Evolutionary conservation across 1,139 yeast genomes (phyloP), one percentile per base, ranked within the genome.

Genomic region (Geotrichum aggregatum): DNA sequence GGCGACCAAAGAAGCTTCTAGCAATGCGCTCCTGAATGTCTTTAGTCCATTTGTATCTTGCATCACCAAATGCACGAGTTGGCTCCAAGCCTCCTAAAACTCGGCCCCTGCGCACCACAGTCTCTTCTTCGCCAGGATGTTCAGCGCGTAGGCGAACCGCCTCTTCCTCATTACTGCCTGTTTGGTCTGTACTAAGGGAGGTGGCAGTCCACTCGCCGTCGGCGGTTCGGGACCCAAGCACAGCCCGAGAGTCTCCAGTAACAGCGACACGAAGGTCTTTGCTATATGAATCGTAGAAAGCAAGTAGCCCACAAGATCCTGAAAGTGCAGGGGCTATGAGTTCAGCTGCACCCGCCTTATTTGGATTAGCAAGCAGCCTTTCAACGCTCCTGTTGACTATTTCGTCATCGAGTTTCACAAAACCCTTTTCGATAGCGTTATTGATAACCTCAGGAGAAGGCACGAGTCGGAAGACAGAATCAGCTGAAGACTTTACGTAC

Each of bases 41-140:
- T 30, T 87, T 84, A 28, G 88, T 76, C 75, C 87, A 75, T 66
- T 92, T 92, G 68, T 88, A 92, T 58, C 96, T 78, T 57, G 96
- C 95, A 69, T 92, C 99, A 45, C 99, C 98, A 74, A 92, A 94
- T 0, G 98, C 96, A 62, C 98, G 77, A 0, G 96, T 82, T 4
- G 99, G 98, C 68, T 94, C 98, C 58, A 92, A 76, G 13, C 91
- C 81, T 0, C 99, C 99, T 61, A 92, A 76, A 3, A 94, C 87
- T 60, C 98, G 79, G 4, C 98, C 98, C 21, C 69, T 59, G 58
- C 87, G 82, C 61, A 88, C 79, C 22, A 91, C 82, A 36, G 84
- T 94, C 54, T 81, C 80, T 28, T 88, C 84, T 69, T 92, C 98
- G 56, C 83, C 84, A 1, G 98, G 98, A 69, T 92, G 98, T 69